A percentile compares a stretch with the other conserved stretches of the same genome.
phyloP scores from a whole-genome alignment of 306 rosid species.

The Acacia melanoxylon region DNA sequence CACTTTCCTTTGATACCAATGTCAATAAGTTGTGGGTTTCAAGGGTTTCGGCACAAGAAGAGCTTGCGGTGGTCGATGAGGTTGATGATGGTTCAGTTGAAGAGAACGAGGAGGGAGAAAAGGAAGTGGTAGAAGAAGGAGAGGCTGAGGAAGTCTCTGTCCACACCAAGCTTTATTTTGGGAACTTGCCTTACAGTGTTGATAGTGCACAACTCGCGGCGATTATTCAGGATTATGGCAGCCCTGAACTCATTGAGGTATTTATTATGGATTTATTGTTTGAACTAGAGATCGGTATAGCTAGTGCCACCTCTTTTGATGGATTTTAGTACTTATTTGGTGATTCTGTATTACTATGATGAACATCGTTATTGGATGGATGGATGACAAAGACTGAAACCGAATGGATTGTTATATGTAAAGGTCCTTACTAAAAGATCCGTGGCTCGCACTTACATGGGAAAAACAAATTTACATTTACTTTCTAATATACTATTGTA shows the following conservation, averaged over 20 bases:
- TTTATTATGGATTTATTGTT: background rate
- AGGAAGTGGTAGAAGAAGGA: conserved; percentile 21
- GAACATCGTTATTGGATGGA: background rate
- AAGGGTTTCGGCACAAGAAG: conserved; percentile 58
- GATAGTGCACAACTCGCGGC: conserved; percentile 97
- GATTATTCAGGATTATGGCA: conserved; percentile 70
- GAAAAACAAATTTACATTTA: background rate
- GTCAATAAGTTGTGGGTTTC: conserved; percentile 43
- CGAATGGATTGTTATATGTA: background rate
- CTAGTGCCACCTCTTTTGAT: background rate
- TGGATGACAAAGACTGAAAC: background rate
- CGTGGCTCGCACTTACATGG: background rate
- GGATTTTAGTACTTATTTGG: background rate
- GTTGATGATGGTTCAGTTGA: conserved; percentile 5
- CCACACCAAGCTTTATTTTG: conserved; percentile 88
- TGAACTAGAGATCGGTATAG: background rate
- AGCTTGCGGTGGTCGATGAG: conserved; percentile 46
- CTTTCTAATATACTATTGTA: background rate
- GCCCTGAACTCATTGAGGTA: conserved; percentile 92
- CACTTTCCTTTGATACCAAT: conserved; percentile 35
- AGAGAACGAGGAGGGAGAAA: conserved; percentile 22
- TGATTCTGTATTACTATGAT: background rate
- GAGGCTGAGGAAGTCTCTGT: conserved; percentile 36
- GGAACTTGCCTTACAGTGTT: conserved; percentile 91
- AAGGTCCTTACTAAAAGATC: background rate